Percentiles rank a stretch among this genome's conserved stretches.
phyloP scores from a whole-genome alignment of 192 early-diverging fungal genomes.

The Backusella psychrophila region DNA sequence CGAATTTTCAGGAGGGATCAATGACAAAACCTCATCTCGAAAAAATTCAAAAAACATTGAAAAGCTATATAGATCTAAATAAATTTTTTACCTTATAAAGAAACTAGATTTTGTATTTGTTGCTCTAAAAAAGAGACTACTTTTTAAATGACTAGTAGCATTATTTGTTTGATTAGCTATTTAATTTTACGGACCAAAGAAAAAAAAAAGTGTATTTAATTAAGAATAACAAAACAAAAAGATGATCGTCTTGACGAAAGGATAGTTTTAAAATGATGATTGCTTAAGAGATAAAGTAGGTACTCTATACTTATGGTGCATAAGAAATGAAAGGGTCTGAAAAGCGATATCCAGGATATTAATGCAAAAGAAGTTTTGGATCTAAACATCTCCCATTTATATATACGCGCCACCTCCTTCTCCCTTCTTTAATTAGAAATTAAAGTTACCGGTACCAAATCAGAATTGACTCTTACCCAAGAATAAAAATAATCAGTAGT shows the following conservation, averaged over 20 bases:
- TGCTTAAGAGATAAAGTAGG: no score
- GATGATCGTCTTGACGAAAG: no score
- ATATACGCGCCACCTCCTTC: background rate
- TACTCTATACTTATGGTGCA: no score
- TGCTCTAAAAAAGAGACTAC: background rate
- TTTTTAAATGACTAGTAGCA: background rate
- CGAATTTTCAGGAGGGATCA: background rate
- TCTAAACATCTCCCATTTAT: background rate
- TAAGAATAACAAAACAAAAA: no score
- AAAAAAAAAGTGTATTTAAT: no score
- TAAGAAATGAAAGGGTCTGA: no score
- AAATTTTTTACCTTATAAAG: background rate
- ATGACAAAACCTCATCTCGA: background rate
- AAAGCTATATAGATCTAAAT: background rate
- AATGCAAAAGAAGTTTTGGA: background rate
- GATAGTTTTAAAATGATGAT: no score
- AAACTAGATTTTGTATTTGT: background rate
- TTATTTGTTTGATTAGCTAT: background rate
- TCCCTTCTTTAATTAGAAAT: background rate
- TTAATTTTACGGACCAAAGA: background rate
- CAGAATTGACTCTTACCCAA: background rate
- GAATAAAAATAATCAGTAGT: background rate
- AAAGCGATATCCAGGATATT: background rate
- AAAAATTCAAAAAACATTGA: background rate
- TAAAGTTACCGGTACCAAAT: background rate